Evolutionary conservation across 208 protist genomes (phyloP).

Genomic region (Vickermania ingenoplastis): DNA sequence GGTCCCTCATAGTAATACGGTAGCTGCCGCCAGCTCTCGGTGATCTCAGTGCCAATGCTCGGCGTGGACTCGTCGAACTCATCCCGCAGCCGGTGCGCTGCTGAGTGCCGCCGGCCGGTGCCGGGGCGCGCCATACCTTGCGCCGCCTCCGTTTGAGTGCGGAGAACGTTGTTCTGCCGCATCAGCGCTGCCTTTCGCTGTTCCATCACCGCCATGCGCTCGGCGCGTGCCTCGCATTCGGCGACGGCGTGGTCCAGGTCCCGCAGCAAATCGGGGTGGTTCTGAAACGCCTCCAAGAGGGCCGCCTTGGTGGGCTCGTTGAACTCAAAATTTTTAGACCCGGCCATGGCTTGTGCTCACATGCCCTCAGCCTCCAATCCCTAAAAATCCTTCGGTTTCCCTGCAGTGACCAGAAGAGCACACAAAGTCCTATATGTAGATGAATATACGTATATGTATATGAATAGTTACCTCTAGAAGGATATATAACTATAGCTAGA

Average conservation of each 20-base stretch:
- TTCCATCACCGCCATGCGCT: not conserved
- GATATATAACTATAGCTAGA: too few species aligned
- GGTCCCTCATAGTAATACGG: slow-evolving; percentile 9
- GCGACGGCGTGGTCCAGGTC: not conserved
- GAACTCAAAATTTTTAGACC: not conserved
- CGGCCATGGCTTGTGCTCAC: too few species aligned
- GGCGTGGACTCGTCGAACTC: not conserved
- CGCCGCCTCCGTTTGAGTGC: not conserved
- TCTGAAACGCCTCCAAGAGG: not conserved
- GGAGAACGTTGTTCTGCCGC: not conserved
- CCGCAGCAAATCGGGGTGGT: not conserved
- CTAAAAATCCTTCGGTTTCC: too few species aligned
- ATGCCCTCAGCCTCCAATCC: too few species aligned
- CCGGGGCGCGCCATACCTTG: not conserved
- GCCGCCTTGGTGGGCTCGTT: not conserved
- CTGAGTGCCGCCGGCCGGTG: not conserved
- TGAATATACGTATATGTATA: too few species aligned
- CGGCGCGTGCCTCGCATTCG: not conserved
- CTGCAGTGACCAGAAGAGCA: too few species aligned
- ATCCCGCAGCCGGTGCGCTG: not conserved
- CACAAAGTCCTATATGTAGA: too few species aligned
- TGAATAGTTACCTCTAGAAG: too few species aligned
- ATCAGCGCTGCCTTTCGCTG: not conserved
- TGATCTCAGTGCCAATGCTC: not conserved
- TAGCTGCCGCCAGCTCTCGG: not conserved